Conservation (phyloP, 176 grass and related monocot species). For the Cenchrus purpureus region DNA sequence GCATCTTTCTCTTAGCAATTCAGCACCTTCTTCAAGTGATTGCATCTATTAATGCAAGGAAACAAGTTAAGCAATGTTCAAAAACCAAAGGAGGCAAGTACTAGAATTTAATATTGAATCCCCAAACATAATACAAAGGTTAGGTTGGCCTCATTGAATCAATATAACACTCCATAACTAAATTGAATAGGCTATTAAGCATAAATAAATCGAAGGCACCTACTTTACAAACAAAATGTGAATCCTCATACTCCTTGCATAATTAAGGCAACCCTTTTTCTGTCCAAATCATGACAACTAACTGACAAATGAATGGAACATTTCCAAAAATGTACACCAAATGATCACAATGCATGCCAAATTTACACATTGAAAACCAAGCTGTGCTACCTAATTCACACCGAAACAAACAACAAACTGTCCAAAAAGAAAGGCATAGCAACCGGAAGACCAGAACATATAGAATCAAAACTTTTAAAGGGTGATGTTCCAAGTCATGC, state of each 20-base stretch:
- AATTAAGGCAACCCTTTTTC: not conserved
- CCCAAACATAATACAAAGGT: not conserved
- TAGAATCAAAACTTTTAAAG: not conserved
- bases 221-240: not conserved
- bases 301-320: slow-evolving; percentile 1
- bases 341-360: not conserved
- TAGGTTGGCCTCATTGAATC: not conserved
- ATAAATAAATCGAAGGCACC: not conserved
- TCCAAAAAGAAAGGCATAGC: not conserved
- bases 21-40: slow-evolving; percentile 85
- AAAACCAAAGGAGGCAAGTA: not conserved
- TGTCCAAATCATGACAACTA: not conserved
- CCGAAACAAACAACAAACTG: not conserved
- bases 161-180: not conserved
- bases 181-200: not conserved
- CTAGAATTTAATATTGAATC: not conserved
- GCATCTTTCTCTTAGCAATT: slow-evolving; percentile 82
- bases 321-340: slow-evolving; percentile 14
- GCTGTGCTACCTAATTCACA: not conserved
- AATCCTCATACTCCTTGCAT: not conserved
- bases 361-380: slow-evolving; percentile 21
- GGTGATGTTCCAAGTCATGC: not conserved
- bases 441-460: not conserved
- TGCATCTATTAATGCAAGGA: slow-evolving; percentile 71
- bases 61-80: slow-evolving; percentile 23